phyloP scores from a whole-genome alignment of 2,329 filamentous ascomycete genomes.

The Xylariaceae sp. region DNA sequence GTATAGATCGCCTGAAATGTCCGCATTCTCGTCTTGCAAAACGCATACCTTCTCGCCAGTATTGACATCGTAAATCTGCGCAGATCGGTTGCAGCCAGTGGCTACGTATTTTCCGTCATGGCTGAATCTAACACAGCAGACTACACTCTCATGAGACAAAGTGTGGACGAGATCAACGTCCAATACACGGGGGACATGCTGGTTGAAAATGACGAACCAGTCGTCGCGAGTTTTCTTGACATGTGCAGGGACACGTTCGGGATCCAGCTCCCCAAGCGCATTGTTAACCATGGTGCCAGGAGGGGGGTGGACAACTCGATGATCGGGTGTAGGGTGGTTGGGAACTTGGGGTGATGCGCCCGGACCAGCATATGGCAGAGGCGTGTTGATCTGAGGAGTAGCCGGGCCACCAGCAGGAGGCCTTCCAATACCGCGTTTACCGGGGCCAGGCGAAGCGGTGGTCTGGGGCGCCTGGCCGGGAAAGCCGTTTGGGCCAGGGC shows the following conservation, averaged over 20 bases:
- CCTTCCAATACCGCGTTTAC: slow-evolving; percentile 70
- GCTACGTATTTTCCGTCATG: slow-evolving; percentile 94
- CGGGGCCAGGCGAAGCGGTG: slow-evolving; percentile 85
- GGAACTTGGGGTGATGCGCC: slow-evolving; percentile 81
- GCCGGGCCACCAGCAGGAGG: slow-evolving; percentile 73
- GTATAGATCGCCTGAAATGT: slow-evolving; percentile 90
- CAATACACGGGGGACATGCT: slow-evolving; percentile 82
- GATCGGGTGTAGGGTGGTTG: slow-evolving; percentile 80
- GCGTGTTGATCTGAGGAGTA: slow-evolving; percentile 90
- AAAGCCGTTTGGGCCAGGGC: slow-evolving; percentile 71
- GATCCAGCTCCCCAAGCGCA: slow-evolving; percentile 83
- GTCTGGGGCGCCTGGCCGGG: slow-evolving; percentile 81
- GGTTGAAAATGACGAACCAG: slow-evolving; percentile 98
- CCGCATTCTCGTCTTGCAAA: slow-evolving; percentile 85
- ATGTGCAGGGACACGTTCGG: slow-evolving; percentile 81
- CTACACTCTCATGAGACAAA: slow-evolving; percentile 90
- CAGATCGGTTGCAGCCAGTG: slow-evolving; percentile 96
- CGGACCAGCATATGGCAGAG: slow-evolving; percentile 83
- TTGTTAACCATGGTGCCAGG: slow-evolving; percentile 57
- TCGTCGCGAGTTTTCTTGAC: slow-evolving; percentile 89
- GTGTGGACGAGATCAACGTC: slow-evolving; percentile 96
- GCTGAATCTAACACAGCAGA: slow-evolving; percentile 97
- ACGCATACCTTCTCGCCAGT: slow-evolving; percentile 87
- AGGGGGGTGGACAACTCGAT: slow-evolving; percentile 57
- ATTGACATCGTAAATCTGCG: slow-evolving; percentile 96